Percentiles rank a stretch among this genome's conserved stretches.
phyloP scores from a whole-genome alignment of 2,329 filamentous ascomycete genomes.

The Hypoxylon sp. region DNA sequence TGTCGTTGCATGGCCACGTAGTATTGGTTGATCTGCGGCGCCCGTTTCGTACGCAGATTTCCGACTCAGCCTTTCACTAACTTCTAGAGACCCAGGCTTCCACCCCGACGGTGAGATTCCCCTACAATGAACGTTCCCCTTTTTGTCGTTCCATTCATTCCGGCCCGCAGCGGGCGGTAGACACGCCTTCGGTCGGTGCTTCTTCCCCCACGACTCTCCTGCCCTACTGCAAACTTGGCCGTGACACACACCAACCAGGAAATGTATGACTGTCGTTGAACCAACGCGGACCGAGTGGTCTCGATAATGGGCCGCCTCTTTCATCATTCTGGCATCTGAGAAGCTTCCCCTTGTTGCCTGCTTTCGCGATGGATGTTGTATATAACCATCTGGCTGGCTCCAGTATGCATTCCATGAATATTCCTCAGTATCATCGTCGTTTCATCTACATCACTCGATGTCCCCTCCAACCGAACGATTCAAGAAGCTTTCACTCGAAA shows the following conservation, averaged over 20 bases:
- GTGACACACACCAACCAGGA: slow-evolving; percentile 41
- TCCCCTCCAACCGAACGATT: slow-evolving; percentile 55
- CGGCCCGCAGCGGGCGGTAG: slow-evolving; percentile 29
- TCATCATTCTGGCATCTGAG: slow-evolving; percentile 33
- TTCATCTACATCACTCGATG: slow-evolving; percentile 53
- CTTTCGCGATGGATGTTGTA: slow-evolving; percentile 39
- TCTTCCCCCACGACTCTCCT: slow-evolving; percentile 35
- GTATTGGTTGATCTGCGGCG: slow-evolving; percentile 35
- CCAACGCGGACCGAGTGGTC: slow-evolving; percentile 50
- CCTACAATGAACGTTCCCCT: slow-evolving; percentile 6
- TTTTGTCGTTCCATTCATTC: slow-evolving; percentile 18
- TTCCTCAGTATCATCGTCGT: slow-evolving; percentile 38
- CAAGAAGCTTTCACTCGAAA: slow-evolving; percentile 60
- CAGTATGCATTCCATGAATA: slow-evolving; percentile 23
- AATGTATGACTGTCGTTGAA: slow-evolving; percentile 39
- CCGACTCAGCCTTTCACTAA: slow-evolving; percentile 31
- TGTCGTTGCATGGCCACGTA: slow-evolving; percentile 22
- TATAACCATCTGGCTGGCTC: slow-evolving; percentile 46
- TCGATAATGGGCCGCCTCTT: slow-evolving; percentile 46
- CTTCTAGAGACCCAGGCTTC: slow-evolving; percentile 22
- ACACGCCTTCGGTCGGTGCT: slow-evolving; percentile 22
- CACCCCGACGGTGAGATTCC: slow-evolving; percentile 19
- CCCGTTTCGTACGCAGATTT: slow-evolving; percentile 20
- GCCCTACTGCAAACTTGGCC: slow-evolving; percentile 35
- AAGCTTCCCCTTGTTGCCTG: slow-evolving; percentile 33